These are phyloP conservation scores for Fomitopsis pinicola DNA, from an alignment of 1,284 basidiomycete genomes.

Conservation along the genomic window DNA sequence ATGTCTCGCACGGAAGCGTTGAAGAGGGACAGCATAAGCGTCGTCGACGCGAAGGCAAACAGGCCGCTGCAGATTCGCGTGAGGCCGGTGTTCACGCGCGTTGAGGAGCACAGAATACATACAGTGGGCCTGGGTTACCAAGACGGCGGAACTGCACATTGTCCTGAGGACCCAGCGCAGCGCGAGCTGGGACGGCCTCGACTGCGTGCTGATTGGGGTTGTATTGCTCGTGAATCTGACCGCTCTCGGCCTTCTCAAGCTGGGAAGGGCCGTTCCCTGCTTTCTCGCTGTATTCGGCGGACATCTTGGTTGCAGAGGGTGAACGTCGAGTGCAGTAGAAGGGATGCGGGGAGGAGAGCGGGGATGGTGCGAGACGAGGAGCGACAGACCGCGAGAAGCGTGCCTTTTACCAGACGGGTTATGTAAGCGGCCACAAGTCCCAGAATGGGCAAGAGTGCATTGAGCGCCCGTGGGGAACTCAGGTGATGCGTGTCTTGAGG, in stretches of 20 bases:
- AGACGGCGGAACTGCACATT: slow-evolving; percentile 11
- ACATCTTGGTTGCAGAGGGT: background rate
- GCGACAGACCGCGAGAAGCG: background rate
- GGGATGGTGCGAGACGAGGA: background rate
- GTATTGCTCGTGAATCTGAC: slow-evolving; percentile 12
- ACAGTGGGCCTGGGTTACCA: slow-evolving; percentile 29
- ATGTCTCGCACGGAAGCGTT: slow-evolving; percentile 54
- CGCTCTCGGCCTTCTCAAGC: slow-evolving; percentile 17
- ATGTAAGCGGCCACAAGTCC: background rate
- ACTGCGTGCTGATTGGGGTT: slow-evolving; percentile 3
- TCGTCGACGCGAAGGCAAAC: slow-evolving; percentile 71
- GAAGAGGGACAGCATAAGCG: slow-evolving; percentile 67
- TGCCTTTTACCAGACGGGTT: slow-evolving; percentile 4
- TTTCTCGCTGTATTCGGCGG: background rate
- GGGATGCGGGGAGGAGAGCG: background rate
- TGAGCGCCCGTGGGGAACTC: background rate
- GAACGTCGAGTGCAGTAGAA: background rate
- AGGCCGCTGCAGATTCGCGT: slow-evolving; percentile 43
- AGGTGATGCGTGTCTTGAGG: background rate
- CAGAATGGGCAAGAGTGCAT: background rate
- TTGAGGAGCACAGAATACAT: slow-evolving; percentile 7
- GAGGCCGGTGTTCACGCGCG: background rate
- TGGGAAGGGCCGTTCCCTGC: background rate
- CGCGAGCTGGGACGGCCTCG: slow-evolving; percentile 9
- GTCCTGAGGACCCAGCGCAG: background rate